Evolutionary conservation across 176 grass and related monocot genomes (phyloP).

Genomic region (Urochloa ruziziensis): DNA sequence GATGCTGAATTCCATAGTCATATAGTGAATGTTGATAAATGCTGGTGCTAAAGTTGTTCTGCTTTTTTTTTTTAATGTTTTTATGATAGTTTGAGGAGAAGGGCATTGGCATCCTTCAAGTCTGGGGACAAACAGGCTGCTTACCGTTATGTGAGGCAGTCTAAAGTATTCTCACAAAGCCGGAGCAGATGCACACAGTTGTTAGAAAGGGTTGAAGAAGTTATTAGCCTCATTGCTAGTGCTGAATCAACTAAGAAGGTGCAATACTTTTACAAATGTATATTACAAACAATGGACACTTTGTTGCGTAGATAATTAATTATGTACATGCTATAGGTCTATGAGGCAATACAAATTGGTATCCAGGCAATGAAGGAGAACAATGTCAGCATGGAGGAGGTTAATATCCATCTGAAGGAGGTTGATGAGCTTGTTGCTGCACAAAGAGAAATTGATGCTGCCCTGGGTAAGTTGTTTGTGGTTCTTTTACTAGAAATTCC

Average conservation of each 20-base stretch:
- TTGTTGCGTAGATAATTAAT: not conserved
- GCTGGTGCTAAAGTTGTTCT: not conserved
- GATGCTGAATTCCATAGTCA: not conserved
- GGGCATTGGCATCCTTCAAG: conserved; percentile 63
- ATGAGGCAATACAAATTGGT: conserved; percentile 85
- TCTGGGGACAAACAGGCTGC: conserved; percentile 66
- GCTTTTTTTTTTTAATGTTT: conserved; percentile 20
- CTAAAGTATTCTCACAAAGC: conserved; percentile 70
- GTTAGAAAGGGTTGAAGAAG: conserved; percentile 73
- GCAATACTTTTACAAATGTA: not conserved
- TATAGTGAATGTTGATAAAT: not conserved
- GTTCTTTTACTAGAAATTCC: conserved; percentile 7
- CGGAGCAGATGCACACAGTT: conserved; percentile 50
- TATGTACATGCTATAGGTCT: conserved; percentile 56
- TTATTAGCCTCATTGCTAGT: conserved; percentile 59
- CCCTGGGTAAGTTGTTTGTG: conserved; percentile 51
- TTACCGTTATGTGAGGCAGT: conserved; percentile 55
- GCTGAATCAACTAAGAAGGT: conserved; percentile 87
- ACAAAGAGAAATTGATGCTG: conserved; percentile 73
- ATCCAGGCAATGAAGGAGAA: conserved; percentile 66
- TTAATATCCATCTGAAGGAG: conserved; percentile 67
- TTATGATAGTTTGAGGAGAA: conserved; percentile 64
- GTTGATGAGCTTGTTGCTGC: conserved; percentile 61
- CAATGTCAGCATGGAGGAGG: conserved; percentile 60
- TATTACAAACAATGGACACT: not conserved